Evolutionary conservation across 139 green algal species (phyloP), one percentile per base, ranked within the genome.

Genomic region (Parachlorella kessleri): DNA sequence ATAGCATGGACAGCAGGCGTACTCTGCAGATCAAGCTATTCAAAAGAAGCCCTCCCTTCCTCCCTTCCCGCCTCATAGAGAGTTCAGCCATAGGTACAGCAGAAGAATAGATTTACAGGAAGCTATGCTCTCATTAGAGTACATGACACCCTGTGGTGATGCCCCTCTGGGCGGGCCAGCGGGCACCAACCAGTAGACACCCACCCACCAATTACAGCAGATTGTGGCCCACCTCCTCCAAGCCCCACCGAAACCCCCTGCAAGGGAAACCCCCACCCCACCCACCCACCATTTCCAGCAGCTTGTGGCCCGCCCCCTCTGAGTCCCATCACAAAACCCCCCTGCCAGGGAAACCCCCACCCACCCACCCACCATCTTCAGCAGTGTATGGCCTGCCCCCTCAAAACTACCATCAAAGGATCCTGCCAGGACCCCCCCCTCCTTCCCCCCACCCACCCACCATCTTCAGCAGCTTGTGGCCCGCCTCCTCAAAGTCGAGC

Each of bases 291-390:
- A 99, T 97, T 87, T 98, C 98, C 81, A 99, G 90, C 81, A 99
- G 92, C 88, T 99, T 99, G 90, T 99, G 97, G 2, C 97, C 97
- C n/a, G 95, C 94, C 90, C 99, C 97, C 89, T 99, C 97, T 86
- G 99, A 99, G 86, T 98, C 93, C 24, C 55, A 66, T 24, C 24
- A 3, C 18, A n/a, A 30, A 8, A 39, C 6, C 64, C 28, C 23
- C 28, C 18, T 30, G n/a, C 63, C 18, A 38, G 24, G 63, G 3
- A 35, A 37, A 37, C 2, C 24, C 64, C 32, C 30, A 4, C 9
- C 24, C 64, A 2, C 14, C 69, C 9, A 4, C 26, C 68, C 37
- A 55, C 38, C 68, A 59, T 28, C 39, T 38, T 28, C 2, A 38
- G 39, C 39, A 63, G 69, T n/a, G 40, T 38, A 36, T 64, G 39